Conservation (phyloP, 2,329 filamentous ascomycete genomes). For the Aspergillus costaricaensis region DNA sequence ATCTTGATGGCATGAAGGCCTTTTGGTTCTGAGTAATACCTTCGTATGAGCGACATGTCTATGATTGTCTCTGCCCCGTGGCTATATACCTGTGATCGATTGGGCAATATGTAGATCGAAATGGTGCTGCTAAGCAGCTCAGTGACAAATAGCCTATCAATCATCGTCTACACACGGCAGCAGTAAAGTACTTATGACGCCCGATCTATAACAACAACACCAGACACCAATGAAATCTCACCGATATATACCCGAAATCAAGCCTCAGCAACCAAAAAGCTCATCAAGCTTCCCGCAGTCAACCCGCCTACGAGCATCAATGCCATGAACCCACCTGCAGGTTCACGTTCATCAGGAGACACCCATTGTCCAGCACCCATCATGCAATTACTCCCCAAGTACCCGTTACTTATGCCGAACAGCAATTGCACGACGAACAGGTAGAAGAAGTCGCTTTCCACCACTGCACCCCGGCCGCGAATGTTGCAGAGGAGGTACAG, state of each 20-base stretch:
- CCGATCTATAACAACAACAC: not conserved
- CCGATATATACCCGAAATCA: not conserved
- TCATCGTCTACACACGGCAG: not conserved
- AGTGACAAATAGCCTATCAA: too few species aligned
- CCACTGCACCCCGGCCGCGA: constrained; percentile 68
- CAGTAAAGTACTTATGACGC: not conserved
- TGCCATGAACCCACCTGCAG: constrained; percentile 91
- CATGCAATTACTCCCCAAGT: constrained; percentile 84
- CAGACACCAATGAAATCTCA: not conserved
- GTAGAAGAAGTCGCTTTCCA: constrained; percentile 86
- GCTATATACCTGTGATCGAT: too few species aligned
- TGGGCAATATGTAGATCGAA: too few species aligned
- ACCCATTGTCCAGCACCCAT: constrained; percentile 85
- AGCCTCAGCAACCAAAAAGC: constrained; percentile 67
- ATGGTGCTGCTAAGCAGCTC: too few species aligned
- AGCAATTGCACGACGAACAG: constrained; percentile 77
- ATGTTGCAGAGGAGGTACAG: constrained; percentile 91
- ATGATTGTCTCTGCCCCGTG: accelerated
- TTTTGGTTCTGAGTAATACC: not conserved
- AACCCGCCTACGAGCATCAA: constrained; percentile 83
- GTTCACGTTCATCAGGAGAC: constrained; percentile 78
- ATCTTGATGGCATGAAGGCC: not conserved
- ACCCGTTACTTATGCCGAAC: constrained; percentile 86
- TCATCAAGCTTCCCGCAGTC: constrained; percentile 81
- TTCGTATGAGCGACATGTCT: too few species aligned